Evolutionary conservation across 148 eudicot species (phyloP).

Genomic region (Euryodendron excelsum): DNA sequence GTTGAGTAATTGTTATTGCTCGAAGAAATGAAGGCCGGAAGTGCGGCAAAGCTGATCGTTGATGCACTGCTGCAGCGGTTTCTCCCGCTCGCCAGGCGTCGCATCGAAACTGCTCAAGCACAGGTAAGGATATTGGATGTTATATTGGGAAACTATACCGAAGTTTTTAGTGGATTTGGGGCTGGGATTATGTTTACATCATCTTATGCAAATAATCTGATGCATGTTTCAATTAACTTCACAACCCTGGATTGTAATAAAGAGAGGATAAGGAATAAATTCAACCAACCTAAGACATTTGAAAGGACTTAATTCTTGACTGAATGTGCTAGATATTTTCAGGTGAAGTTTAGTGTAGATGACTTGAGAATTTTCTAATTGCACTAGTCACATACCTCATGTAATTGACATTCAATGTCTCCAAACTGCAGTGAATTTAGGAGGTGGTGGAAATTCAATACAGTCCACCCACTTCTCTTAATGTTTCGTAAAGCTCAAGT

Average conservation of each 20-base stretch:
- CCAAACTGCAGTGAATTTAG: not conserved
- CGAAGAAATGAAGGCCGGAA: constrained; percentile 73
- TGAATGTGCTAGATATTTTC: not conserved
- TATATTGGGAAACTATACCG: not conserved
- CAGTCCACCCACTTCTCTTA: not conserved
- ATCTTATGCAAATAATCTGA: not conserved
- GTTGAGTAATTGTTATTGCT: not conserved
- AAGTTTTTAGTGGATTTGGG: not conserved
- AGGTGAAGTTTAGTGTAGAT: not conserved
- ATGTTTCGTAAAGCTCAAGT: not conserved
- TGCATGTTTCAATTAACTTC: not conserved
- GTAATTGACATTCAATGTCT: not conserved
- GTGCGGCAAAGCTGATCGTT: constrained; percentile 91
- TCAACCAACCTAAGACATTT: not conserved
- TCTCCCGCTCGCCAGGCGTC: constrained; percentile 97
- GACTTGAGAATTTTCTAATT: no score
- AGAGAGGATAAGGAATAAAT: not conserved
- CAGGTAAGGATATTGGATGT: constrained; percentile 39
- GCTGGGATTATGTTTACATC: no score
- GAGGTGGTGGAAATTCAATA: not conserved
- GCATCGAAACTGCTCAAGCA: constrained; percentile 97
- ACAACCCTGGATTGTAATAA: not conserved
- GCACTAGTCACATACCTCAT: no score
- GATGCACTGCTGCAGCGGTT: constrained; percentile 94
- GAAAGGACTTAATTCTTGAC: not conserved